These are phyloP conservation scores for Sclerotinia borealis DNA, from an alignment of 2,329 filamentous ascomycete genomes.

Conservation along the genomic window DNA sequence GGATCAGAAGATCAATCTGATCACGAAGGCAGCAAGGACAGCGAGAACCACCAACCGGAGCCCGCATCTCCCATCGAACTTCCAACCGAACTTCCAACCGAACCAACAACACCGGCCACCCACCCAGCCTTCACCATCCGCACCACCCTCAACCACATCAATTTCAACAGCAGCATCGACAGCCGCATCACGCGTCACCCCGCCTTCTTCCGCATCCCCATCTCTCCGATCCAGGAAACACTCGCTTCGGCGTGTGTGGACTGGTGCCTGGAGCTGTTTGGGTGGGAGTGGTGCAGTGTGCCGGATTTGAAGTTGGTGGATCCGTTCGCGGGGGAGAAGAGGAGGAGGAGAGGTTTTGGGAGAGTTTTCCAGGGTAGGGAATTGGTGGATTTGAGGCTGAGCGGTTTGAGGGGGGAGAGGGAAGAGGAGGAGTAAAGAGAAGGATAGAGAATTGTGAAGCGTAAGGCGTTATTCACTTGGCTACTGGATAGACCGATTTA, in stretches of 20 bases:
- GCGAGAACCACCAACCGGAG: too few relatives aligned
- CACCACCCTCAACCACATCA: background rate
- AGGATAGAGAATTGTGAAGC: too few relatives aligned
- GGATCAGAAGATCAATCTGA: background rate
- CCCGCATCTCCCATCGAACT: background rate
- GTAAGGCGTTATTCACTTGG: too few relatives aligned
- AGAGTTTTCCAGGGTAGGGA: background rate
- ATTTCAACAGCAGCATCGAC: background rate
- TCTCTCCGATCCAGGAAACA: background rate
- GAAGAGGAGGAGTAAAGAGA: background rate
- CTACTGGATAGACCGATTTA: too few relatives aligned
- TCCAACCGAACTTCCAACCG: background rate
- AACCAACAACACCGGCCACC: background rate
- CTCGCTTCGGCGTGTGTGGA: background rate
- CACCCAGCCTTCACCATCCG: background rate
- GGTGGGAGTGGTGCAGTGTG: slow-evolving; percentile 3
- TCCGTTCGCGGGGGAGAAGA: background rate
- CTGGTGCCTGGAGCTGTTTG: background rate
- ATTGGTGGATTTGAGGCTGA: background rate
- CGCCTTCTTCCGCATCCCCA: background rate
- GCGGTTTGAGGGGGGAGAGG: background rate
- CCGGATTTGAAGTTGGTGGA: background rate
- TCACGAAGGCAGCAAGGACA: background rate
- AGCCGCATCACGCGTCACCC: background rate
- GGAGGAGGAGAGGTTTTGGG: background rate